A percentile compares a stretch with the other conserved stretches of the same genome.
Evolutionary conservation across 805 yeast genomes (phyloP).

Genomic region (Zygosaccharomyces siamensis): DNA sequence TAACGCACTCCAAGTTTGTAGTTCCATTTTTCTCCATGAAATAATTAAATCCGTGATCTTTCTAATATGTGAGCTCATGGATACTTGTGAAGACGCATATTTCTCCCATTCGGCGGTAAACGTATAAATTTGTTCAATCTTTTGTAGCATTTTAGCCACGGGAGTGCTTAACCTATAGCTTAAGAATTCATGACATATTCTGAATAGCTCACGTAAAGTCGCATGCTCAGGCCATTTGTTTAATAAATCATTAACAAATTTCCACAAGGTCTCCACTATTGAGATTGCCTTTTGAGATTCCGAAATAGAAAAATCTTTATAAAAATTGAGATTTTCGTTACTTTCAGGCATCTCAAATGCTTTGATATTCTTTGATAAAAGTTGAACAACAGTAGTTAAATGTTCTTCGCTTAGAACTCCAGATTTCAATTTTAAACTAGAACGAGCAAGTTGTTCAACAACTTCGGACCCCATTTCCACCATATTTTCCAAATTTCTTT

Average conservation of each 20-base stretch:
- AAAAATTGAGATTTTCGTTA: slow-evolving; percentile 46
- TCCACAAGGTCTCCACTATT: slow-evolving; percentile 42
- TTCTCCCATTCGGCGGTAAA: slow-evolving; percentile 89
- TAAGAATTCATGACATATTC: slow-evolving; percentile 63
- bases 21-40: slow-evolving; percentile 85
- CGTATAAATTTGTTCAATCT: slow-evolving; percentile 81
- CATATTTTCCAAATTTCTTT: slow-evolving; percentile 26
- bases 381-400: slow-evolving; percentile 36
- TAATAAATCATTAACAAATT: slow-evolving; percentile 44
- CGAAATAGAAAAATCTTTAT: slow-evolving; percentile 52
- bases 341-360: slow-evolving; percentile 23
- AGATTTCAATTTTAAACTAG: slow-evolving; percentile 21
- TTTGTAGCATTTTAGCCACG: slow-evolving; percentile 68
- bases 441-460: slow-evolving; percentile 26
- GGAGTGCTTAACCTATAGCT: slow-evolving; percentile 62
- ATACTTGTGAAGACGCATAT: slow-evolving; percentile 74
- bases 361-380: slow-evolving; percentile 35
- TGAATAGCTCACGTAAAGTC: slow-evolving; percentile 61
- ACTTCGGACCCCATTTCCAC: slow-evolving; percentile 41
- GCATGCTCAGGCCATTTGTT: slow-evolving; percentile 94
- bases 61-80: slow-evolving; percentile 52
- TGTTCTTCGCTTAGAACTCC: slow-evolving; percentile 29
- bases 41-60: slow-evolving; percentile 66
- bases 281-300: slow-evolving; percentile 60
- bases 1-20: slow-evolving; percentile 77